Evolutionary conservation across 805 yeast genomes (phyloP).

Genomic region (Barnettozyma californica): DNA sequence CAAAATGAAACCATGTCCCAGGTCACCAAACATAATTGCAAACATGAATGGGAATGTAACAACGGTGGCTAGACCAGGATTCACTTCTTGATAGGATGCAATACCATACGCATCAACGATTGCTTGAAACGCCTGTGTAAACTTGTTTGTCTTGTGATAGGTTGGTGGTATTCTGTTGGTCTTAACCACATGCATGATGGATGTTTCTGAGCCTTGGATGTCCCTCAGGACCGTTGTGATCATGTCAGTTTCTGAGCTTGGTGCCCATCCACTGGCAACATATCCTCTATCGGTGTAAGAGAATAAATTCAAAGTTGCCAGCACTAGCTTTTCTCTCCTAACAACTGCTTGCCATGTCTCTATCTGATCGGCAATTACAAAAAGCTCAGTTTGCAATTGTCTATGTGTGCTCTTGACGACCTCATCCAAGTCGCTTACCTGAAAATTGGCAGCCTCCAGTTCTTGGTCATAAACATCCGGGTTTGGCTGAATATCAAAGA

Average conservation of each 20-base stretch:
- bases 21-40: slow-evolving; percentile 98
- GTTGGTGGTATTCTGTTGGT: slow-evolving; percentile 93
- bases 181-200: slow-evolving; percentile 50
- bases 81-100: slow-evolving; percentile 89
- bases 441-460: slow-evolving; percentile 16
- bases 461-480: slow-evolving; percentile 31
- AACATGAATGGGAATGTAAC: slow-evolving; percentile 98
- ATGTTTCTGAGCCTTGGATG: slow-evolving; percentile 29
- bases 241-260: slow-evolving; percentile 64
- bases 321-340: slow-evolving; percentile 79
- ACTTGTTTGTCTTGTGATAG: slow-evolving; percentile 85
- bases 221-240: slow-evolving; percentile 64
- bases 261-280: slow-evolving; percentile 96
- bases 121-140: slow-evolving; percentile 87
- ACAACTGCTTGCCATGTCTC: slow-evolving; percentile 66
- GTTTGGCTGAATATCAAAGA: slow-evolving; percentile 50
- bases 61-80: slow-evolving; percentile 92
- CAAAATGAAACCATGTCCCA: slow-evolving; percentile 91
- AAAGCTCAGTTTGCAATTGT: slow-evolving; percentile 71
- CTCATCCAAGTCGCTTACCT: slow-evolving; percentile 43
- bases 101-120: slow-evolving; percentile 95
- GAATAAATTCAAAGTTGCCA: slow-evolving; percentile 72
- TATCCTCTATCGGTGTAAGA: slow-evolving; percentile 63
- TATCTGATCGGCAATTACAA: slow-evolving; percentile 69
- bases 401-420: slow-evolving; percentile 60